These are phyloP conservation scores for Torulaspora quercuum DNA, from an alignment of 805 yeast species.

Conservation along the genomic window DNA sequence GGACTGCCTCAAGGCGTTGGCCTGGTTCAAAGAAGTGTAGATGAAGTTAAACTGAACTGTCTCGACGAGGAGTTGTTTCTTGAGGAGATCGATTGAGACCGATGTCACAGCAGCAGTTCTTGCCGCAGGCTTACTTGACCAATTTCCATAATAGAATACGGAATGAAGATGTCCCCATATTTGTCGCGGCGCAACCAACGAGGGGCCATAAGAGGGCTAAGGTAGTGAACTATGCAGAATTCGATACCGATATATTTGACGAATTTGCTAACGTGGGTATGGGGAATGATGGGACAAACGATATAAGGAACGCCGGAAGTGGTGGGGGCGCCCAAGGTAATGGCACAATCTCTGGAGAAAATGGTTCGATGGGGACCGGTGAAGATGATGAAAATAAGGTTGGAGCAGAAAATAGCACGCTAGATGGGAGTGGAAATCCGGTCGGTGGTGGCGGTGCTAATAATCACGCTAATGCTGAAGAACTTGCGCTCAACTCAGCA, in stretches of 20 bases:
- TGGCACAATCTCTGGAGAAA: conserved; percentile 9
- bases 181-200: conserved; percentile 69
- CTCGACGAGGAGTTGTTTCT: no score
- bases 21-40: no score
- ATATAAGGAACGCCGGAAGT: conserved; percentile 11
- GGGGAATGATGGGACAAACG: conserved; percentile 11
- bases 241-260: conserved; percentile 59
- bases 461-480: conserved; percentile 13
- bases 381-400: conserved; percentile 12
- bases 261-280: conserved; percentile 40
- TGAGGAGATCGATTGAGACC: no score
- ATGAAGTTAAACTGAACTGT: no score
- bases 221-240: conserved; percentile 79
- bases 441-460: conserved; percentile 12
- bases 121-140: conserved; percentile 78
- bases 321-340: conserved; percentile 7
- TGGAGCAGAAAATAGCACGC: conserved; percentile 6
- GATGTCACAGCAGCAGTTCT: conserved; percentile 27
- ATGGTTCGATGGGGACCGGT: conserved; percentile 9
- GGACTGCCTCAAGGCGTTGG: no score
- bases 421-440: conserved; percentile 3
- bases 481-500: conserved; percentile 13
- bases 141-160: conserved; percentile 70
- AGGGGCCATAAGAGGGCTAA: conserved; percentile 74
- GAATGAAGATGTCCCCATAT: conserved; percentile 68